A percentile compares a stretch with the other conserved stretches of the same genome.
Evolutionary conservation across 768 basidiomycete species (phyloP).

Genomic region (Lentinula raphanica): DNA sequence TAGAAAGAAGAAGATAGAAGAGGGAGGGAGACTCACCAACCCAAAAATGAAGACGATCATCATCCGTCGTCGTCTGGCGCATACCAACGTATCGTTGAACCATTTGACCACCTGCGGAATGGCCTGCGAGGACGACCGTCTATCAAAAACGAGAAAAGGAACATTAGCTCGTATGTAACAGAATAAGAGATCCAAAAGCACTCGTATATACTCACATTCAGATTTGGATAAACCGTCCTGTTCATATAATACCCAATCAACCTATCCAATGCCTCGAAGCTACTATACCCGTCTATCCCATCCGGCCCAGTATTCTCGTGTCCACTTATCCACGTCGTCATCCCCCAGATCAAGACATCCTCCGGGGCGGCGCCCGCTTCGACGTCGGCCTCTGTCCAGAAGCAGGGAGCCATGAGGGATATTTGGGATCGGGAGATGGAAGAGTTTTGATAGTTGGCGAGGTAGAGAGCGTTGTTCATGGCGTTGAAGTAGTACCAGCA

Average conservation of each 20-base stretch:
- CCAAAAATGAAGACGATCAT: slow-evolving; percentile 8
- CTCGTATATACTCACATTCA: neutral
- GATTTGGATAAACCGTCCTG: neutral
- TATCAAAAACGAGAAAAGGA: neutral
- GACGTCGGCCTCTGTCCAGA: slow-evolving; percentile 5
- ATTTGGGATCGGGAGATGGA: slow-evolving; percentile 1
- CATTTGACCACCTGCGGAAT: slow-evolving; percentile 9
- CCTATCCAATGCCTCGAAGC: slow-evolving; percentile 6
- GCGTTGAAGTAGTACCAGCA: slow-evolving; percentile 11
- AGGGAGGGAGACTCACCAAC: slow-evolving; percentile 11
- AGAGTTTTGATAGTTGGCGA: neutral
- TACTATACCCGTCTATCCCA: neutral
- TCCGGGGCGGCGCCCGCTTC: neutral
- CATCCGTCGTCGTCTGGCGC: neutral
- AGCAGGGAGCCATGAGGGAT: slow-evolving; percentile 10
- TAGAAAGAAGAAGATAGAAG: too few species aligned
- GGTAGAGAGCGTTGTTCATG: slow-evolving; percentile 6
- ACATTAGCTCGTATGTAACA: neutral
- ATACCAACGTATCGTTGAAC: slow-evolving; percentile 7
- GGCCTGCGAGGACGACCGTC: slow-evolving; percentile 8
- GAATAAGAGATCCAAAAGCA: too few species aligned
- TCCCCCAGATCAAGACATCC: slow-evolving; percentile 3
- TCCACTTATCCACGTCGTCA: slow-evolving; percentile 8
- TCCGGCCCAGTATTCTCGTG: slow-evolving; percentile 5
- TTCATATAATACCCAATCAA: slow-evolving; percentile 8